Evolutionary conservation across 176 grass and related monocot species (phyloP).

Genomic region (Rhipidocladum racemiflorum): DNA sequence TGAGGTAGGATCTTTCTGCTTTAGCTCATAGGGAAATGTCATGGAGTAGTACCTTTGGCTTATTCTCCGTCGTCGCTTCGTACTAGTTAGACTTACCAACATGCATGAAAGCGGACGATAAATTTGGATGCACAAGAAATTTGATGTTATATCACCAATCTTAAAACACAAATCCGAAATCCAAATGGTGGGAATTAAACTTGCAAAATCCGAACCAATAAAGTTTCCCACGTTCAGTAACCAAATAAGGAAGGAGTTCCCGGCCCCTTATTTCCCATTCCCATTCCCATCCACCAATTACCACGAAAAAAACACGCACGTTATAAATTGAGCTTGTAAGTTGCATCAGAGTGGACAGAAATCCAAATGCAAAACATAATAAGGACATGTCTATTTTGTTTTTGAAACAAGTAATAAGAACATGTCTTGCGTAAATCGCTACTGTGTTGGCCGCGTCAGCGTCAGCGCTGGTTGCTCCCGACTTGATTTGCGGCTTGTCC

Average conservation of each 20-base stretch:
- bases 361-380: background rate
- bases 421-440: background rate
- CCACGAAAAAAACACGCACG: too few species aligned
- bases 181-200: too few species aligned
- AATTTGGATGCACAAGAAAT: too few species aligned
- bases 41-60: background rate
- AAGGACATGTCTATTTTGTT: background rate
- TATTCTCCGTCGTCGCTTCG: background rate
- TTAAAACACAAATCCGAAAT: too few species aligned
- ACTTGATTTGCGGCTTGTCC: background rate
- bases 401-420: background rate
- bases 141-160: too few species aligned
- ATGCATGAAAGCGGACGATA: background rate
- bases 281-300: too few species aligned
- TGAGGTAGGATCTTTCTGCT: background rate
- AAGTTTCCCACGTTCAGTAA: too few species aligned
- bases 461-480: slow-evolving; percentile 9
- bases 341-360: background rate
- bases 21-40: too few species aligned
- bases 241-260: too few species aligned
- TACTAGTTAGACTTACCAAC: background rate
- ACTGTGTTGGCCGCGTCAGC: background rate
- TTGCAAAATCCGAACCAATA: too few species aligned
- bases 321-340: too few species aligned
- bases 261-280: too few species aligned